Evolutionary conservation across 306 rosid species (phyloP), one percentile per base, ranked within the genome.

Genomic region (Vigna reflexopilosa): DNA sequence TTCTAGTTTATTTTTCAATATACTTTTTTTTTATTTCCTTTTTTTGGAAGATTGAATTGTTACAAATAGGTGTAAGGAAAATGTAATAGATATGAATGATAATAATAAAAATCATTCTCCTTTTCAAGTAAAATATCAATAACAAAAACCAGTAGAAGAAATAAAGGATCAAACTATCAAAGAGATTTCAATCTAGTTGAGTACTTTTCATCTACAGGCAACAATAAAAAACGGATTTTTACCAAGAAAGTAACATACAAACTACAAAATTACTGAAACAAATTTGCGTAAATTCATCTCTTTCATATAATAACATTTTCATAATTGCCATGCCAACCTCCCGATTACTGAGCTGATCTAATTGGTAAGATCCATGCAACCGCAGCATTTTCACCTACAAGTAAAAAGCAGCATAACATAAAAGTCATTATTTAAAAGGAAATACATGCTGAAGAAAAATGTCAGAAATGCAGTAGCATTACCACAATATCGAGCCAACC

Each of bases 401-500:
- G 63, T 11, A 45, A 82, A 85, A 76, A 49, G 50, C 71, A 83
- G 67, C 75, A 61, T 78, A 48, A 72, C 15, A 20, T 64, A 42
- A 78, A 15, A 36, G 14, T 72, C 49, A 38, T 66, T 70, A 54
- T 63, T 68, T 73, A 80, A 70, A 51, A 62, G 51, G 75, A 28
- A 49, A 81, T 67, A 64, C 40, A 87, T 40, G 82, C 74, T 26
- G 75, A 70, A 59, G 44, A 77, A 72, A 42, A 12, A 83, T 49
- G 36, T 3, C 59, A 78, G 17, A 81, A 77, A 72, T 79, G 75
- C 16, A 13, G 26, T 77, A 57, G 83, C 55, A 48, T 49, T 72
- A 87, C 98, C 95, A 88, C 98, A 83, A 90, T 77, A 64, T 94
- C 98, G 42, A 89, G 89, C 98, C 98, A 92, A 85, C 98, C 98